These are phyloP conservation scores for Ceratocystiopsis minuta DNA, from an alignment of 2,329 filamentous ascomycete species.

Conservation along the genomic window DNA sequence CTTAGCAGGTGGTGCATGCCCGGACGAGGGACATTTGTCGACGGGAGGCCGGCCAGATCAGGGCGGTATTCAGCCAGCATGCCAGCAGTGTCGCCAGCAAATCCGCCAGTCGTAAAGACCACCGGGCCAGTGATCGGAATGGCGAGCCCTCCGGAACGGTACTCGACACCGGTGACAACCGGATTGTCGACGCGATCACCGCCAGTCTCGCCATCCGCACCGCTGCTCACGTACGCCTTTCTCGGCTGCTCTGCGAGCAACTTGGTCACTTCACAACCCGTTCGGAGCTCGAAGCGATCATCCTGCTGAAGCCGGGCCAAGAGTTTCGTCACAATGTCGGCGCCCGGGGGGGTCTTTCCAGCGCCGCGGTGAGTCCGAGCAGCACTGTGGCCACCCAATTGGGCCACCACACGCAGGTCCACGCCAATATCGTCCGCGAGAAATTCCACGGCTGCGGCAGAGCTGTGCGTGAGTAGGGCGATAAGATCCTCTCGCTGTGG, in stretches of 20 bases:
- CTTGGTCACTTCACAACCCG: constrained; percentile 32
- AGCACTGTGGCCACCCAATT: constrained; percentile 77
- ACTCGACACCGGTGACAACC: constrained; percentile 64
- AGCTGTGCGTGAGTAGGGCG: constrained; percentile 98
- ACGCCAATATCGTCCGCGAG: constrained; percentile 97
- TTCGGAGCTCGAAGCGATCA: constrained; percentile 29
- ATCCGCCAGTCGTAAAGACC: constrained; percentile 86
- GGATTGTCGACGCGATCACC: neutral
- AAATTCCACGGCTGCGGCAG: constrained; percentile 90
- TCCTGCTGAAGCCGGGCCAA: constrained; percentile 30
- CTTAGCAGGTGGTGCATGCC: constrained; percentile 56
- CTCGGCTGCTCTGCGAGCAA: constrained; percentile 19
- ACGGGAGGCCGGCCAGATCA: constrained; percentile 78
- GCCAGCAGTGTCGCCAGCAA: constrained; percentile 85
- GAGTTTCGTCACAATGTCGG: constrained; percentile 94
- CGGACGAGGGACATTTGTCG: constrained; percentile 47
- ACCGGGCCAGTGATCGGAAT: constrained; percentile 65
- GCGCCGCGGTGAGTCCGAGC: constrained; percentile 95
- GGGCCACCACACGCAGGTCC: constrained; percentile 89
- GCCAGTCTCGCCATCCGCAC: neutral
- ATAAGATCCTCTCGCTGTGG: constrained; percentile 41
- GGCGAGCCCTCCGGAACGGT: constrained; percentile 60
- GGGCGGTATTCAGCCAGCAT: constrained; percentile 89
- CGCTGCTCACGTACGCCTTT: too few relatives aligned
- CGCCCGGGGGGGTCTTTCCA: constrained; percentile 97